phyloP scores from a whole-genome alignment of 1,284 basidiomycete species.

The Ceratorhiza oryzae-sativae region DNA sequence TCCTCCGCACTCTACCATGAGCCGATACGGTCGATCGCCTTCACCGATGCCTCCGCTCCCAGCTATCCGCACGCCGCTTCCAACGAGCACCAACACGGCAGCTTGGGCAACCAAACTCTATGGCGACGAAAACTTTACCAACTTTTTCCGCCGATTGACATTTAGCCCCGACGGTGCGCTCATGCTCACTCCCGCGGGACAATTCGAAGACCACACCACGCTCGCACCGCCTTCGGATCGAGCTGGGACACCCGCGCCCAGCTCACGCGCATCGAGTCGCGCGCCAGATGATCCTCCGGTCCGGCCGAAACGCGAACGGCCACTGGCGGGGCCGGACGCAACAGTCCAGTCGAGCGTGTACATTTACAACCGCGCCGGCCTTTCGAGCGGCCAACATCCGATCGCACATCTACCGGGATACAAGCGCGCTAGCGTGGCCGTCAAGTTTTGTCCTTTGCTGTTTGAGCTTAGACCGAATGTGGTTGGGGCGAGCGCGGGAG shows the following conservation, averaged over 20 bases:
- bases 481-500: conserved; percentile 51
- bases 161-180: conserved; percentile 96
- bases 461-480: conserved; percentile 82
- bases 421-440: conserved; percentile 92
- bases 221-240: conserved; percentile 52
- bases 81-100: conserved; percentile 51
- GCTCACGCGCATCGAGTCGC: conserved; percentile 31
- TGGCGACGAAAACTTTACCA: conserved; percentile 93
- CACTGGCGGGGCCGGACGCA: conserved; percentile 14
- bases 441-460: conserved; percentile 91
- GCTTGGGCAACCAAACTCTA: conserved; percentile 76
- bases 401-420: conserved; percentile 96
- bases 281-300: conserved; percentile 41
- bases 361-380: conserved; percentile 94
- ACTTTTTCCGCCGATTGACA: conserved; percentile 92
- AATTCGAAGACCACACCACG: conserved; percentile 86
- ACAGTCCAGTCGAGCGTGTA: conserved; percentile 63
- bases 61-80: conserved; percentile 54
- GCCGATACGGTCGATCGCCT: conserved; percentile 76
- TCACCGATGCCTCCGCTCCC: conserved; percentile 88
- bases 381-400: conserved; percentile 75
- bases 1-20: conserved; percentile 42
- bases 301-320: conserved; percentile 36
- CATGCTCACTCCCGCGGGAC: conserved; percentile 92
- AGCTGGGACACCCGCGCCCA: conserved; percentile 44